phyloP scores from a whole-genome alignment of 2,329 filamentous ascomycete species.

The Calonectria pseudoreteaudii region DNA sequence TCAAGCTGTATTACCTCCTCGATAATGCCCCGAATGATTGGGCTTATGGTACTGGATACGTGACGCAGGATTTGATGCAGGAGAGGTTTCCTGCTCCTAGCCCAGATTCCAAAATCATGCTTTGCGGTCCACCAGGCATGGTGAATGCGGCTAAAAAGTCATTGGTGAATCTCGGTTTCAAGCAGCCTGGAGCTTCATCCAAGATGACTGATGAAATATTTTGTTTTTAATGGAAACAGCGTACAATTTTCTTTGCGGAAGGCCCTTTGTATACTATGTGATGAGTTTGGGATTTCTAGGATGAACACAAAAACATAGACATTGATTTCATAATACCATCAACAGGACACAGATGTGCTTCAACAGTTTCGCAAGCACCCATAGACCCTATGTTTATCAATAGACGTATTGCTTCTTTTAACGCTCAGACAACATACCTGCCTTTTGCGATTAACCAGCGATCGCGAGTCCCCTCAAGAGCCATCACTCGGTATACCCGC shows the following conservation, averaged over 20 bases:
- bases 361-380: too few species aligned
- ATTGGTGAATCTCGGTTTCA: constrained; percentile 61
- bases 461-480: background rate
- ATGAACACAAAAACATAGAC: background rate
- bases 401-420: background rate
- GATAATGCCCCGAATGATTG: constrained; percentile 60
- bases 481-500: background rate
- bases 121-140: constrained; percentile 73
- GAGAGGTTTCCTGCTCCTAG: constrained; percentile 60
- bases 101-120: constrained; percentile 62
- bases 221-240: constrained; percentile 54
- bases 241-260: background rate
- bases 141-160: constrained; percentile 66
- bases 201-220: constrained; percentile 69
- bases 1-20: constrained; percentile 68
- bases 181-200: constrained; percentile 59
- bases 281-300: background rate
- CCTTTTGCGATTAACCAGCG: background rate
- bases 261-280: background rate
- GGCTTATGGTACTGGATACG: constrained; percentile 61
- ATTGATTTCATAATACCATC: background rate
- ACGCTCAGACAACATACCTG: background rate
- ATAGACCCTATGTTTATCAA: too few species aligned
- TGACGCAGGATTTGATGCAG: constrained; percentile 62
- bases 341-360: background rate